Percentiles rank a stretch among this genome's conserved stretches.
phyloP scores from a whole-genome alignment of 1,284 basidiomycete species.

The Leccinum subrobustum region DNA sequence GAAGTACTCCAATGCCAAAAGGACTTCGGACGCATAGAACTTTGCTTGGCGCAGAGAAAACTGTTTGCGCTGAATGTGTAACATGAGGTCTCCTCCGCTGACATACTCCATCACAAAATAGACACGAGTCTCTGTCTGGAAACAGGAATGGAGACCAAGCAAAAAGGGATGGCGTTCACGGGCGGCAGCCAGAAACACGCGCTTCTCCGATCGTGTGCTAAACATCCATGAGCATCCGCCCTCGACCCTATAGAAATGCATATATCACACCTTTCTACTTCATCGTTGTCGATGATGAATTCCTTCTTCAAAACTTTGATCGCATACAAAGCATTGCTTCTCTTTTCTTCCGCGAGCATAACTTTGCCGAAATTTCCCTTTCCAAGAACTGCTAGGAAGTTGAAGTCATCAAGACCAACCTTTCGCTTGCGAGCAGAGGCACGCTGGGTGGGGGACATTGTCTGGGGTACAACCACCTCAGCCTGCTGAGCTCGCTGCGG shows the following conservation, averaged over 20 bases:
- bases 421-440: conserved; percentile 65
- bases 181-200: conserved; percentile 95
- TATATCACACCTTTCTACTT: conserved; percentile 85
- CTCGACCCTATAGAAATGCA: conserved; percentile 1
- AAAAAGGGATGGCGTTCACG: conserved; percentile 97
- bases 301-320: conserved; percentile 99
- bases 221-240: conserved; percentile 6
- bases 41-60: conserved; percentile 97
- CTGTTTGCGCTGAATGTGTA: conserved; percentile 92
- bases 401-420: conserved; percentile 98
- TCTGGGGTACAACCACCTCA: conserved; percentile 24
- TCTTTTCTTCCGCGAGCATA: conserved; percentile 99
- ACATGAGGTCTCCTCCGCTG: conserved; percentile 92
- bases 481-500: conserved; percentile 28
- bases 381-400: conserved; percentile 97
- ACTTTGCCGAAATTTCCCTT: conserved; percentile 99
- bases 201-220: conserved; percentile 98
- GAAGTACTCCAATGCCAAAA: conserved; percentile 97
- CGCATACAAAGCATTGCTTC: conserved; percentile 85
- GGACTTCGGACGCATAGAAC: conserved; percentile 98
- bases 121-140: conserved; percentile 98
- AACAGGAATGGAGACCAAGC: conserved; percentile 96
- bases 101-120: conserved; percentile 96
- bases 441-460: conserved; percentile 37
- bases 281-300: conserved; percentile 99